phyloP scores from a whole-genome alignment of 78 protist species.

The Dictyostelium capitatum region DNA sequence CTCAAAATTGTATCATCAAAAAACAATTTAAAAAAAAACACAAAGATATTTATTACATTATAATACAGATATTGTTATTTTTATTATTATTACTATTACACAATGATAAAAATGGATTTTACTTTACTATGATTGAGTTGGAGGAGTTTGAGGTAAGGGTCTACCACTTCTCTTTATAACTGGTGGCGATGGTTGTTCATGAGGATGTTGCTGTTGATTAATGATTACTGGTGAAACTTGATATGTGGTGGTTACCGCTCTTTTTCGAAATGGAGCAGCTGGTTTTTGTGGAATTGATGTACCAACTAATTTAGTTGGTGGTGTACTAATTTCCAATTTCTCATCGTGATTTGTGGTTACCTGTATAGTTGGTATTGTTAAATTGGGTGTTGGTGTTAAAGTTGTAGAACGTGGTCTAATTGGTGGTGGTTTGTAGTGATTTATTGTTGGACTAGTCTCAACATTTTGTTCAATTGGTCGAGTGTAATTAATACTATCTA shows the following conservation, averaged over 20 bases:
- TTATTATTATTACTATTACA: too few relatives aligned
- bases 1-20: too few relatives aligned
- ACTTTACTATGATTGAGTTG: too few relatives aligned
- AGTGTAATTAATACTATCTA: background rate
- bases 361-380: background rate
- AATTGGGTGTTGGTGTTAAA: background rate
- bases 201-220: too few relatives aligned
- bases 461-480: background rate
- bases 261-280: slow-evolving; percentile 43
- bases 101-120: too few relatives aligned
- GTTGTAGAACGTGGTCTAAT: background rate
- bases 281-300: slow-evolving; percentile 3
- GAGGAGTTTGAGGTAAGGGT: too few relatives aligned
- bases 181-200: background rate
- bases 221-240: background rate
- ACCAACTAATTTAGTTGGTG: slow-evolving; percentile 8
- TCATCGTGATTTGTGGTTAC: too few relatives aligned
- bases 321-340: too few relatives aligned
- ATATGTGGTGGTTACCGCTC: background rate
- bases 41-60: too few relatives aligned
- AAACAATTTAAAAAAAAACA: too few relatives aligned
- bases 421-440: background rate
- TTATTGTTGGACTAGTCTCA: background rate
- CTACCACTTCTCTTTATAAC: too few relatives aligned
- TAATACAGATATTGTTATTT: too few relatives aligned